Percentiles rank a stretch among this genome's conserved stretches.
Conservation (phyloP, 140 eudicot genomes). For the Ambrosia hybrid region DNA sequence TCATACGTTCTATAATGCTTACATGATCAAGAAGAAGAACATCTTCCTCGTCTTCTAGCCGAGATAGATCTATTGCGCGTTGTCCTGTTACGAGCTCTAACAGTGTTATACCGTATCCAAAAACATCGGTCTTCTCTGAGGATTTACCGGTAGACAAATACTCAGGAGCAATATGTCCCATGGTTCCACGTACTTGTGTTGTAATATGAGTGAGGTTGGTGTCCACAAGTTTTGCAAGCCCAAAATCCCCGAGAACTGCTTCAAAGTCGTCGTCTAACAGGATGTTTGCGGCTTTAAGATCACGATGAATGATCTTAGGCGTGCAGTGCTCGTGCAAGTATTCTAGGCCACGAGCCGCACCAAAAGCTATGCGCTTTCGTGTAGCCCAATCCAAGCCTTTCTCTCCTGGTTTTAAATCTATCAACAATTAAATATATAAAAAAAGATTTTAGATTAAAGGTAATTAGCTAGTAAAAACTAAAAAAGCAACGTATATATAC, state of each 20-base stretch:
- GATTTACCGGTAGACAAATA: constrained; percentile 92
- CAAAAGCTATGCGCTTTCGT: constrained; percentile 74
- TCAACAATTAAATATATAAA: neutral
- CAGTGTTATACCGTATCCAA: constrained; percentile 88
- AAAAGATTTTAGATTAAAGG: neutral
- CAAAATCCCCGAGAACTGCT: constrained; percentile 92
- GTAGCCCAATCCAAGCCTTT: constrained; percentile 81
- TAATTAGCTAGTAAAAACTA: no score
- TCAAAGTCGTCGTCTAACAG: constrained; percentile 80
- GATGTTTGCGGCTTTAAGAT: constrained; percentile 89
- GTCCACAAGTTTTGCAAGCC: constrained; percentile 86
- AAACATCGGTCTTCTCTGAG: constrained; percentile 88
- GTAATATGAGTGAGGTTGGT: constrained; percentile 72
- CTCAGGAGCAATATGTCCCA: constrained; percentile 99
- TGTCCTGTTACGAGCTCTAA: constrained; percentile 94
- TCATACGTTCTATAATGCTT: constrained; percentile 25
- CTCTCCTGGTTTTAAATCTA: constrained; percentile 81
- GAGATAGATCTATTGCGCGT: constrained; percentile 87
- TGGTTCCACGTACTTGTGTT: constrained; percentile 97
- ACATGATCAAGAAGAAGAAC: constrained; percentile 93
- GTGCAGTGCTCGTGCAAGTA: constrained; percentile 89
- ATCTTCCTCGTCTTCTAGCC: constrained; percentile 95
- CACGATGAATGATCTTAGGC: constrained; percentile 93
- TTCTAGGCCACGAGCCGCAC: constrained; percentile 91
- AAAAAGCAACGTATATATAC: constrained; percentile 33